Evolutionary conservation across 2,329 filamentous ascomycete species (phyloP).

Genomic region (Trichoderma arundinaceum): DNA sequence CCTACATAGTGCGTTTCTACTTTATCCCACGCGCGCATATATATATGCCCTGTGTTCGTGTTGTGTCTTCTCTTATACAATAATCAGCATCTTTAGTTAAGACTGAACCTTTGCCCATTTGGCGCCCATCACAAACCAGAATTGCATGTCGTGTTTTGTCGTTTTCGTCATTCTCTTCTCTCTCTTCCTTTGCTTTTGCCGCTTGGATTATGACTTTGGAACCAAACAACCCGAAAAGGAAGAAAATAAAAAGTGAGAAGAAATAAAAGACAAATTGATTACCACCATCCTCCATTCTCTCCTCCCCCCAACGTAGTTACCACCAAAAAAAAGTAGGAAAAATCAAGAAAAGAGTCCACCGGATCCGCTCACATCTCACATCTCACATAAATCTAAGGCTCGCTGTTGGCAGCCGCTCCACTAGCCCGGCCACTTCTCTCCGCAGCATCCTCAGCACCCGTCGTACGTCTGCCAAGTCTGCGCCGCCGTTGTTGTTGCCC

Average conservation of each 20-base stretch:
- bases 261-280: slow-evolving; percentile 4
- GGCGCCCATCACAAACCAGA: slow-evolving; percentile 32
- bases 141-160: slow-evolving; percentile 10
- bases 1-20: slow-evolving; percentile 20
- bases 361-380: slow-evolving; percentile 27
- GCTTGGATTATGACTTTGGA: slow-evolving; percentile 3
- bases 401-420: slow-evolving; percentile 50
- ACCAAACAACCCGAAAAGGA: neutral
- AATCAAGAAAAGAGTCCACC: slow-evolving; percentile 8
- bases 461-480: slow-evolving; percentile 52
- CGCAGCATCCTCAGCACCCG: slow-evolving; percentile 51
- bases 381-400: slow-evolving; percentile 55
- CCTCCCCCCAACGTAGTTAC: slow-evolving; percentile 20
- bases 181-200: slow-evolving; percentile 31
- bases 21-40: slow-evolving; percentile 15
- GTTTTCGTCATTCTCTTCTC: slow-evolving; percentile 32
- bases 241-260: neutral
- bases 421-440: slow-evolving; percentile 52
- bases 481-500: slow-evolving; percentile 52
- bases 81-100: slow-evolving; percentile 22
- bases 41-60: slow-evolving; percentile 18
- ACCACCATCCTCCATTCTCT: slow-evolving; percentile 18
- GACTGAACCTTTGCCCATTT: slow-evolving; percentile 31
- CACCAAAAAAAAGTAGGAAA: slow-evolving; percentile 3
- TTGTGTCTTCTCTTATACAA: slow-evolving; percentile 29